These are phyloP conservation scores for Phytophthora sojae DNA, from an alignment of 352 stramenopile species.

Conservation along the genomic window DNA sequence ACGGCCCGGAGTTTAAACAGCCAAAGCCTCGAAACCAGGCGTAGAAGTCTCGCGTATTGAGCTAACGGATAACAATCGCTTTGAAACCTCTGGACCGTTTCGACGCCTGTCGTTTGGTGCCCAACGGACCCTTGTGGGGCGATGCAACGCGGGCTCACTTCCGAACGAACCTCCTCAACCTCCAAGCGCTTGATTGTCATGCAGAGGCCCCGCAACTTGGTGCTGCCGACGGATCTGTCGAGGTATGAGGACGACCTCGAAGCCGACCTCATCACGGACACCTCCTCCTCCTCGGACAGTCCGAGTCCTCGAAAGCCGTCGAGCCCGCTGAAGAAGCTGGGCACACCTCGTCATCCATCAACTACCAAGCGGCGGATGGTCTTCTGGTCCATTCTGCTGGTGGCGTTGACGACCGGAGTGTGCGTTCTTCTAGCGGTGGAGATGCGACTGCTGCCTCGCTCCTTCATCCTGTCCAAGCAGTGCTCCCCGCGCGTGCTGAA, in stretches of 20 bases:
- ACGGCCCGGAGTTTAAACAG: constrained; percentile 32
- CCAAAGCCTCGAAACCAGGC: constrained; percentile 9
- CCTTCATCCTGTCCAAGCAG: background rate
- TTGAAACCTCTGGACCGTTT: too few species aligned
- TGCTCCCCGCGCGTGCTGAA: constrained; percentile 1
- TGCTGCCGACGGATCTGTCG: background rate
- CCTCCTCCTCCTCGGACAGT: background rate
- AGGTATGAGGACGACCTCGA: background rate
- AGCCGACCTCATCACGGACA: background rate
- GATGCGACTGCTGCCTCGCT: background rate
- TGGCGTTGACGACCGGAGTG: background rate
- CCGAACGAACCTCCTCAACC: background rate
- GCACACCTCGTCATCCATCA: background rate
- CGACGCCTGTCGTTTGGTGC: too few species aligned
- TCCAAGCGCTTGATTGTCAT: background rate
- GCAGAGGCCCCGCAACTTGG: constrained; percentile 1
- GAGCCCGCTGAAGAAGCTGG: background rate
- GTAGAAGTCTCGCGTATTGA: too few species aligned
- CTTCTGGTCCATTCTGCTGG: background rate
- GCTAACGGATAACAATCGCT: too few species aligned
- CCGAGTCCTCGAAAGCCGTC: constrained; percentile 2
- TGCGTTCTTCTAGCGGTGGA: constrained; percentile 1
- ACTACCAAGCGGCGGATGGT: background rate
- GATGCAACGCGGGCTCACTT: background rate
- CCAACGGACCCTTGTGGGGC: too few species aligned